These are phyloP conservation scores for Capsaspora owczarzaki DNA, from an alignment of 78 protist species.

Conservation along the genomic window DNA sequence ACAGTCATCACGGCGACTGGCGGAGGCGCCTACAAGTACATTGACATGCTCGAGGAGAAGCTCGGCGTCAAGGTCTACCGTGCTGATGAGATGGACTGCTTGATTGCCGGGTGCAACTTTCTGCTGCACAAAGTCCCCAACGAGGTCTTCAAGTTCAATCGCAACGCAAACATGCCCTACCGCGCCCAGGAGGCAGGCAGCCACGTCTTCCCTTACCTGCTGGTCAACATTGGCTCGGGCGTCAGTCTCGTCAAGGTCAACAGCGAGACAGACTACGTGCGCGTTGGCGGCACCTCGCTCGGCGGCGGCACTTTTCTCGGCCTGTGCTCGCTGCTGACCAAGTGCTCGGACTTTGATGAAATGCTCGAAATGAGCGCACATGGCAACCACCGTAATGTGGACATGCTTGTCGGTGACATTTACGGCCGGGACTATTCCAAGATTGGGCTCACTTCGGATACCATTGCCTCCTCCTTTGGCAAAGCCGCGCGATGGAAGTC, in stretches of 20 bases:
- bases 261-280: conserved; percentile 32
- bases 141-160: conserved; percentile 16
- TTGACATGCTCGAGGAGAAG: conserved; percentile 27
- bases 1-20: too few species aligned
- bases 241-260: conserved; percentile 64
- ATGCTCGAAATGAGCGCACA: conserved; percentile 32
- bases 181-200: background rate
- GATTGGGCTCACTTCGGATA: conserved; percentile 48
- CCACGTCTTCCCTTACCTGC: conserved; percentile 61
- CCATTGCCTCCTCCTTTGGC: conserved; percentile 51
- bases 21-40: conserved; percentile 77
- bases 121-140: conserved; percentile 29
- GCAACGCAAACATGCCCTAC: background rate
- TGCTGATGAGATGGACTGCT: conserved; percentile 70
- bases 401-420: conserved; percentile 92
- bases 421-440: conserved; percentile 77
- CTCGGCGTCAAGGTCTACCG: conserved; percentile 35
- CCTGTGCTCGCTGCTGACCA: conserved; percentile 61
- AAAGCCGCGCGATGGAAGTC: conserved; percentile 14
- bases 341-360: conserved; percentile 55
- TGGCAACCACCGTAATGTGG: conserved; percentile 55
- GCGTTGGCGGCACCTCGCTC: conserved; percentile 81
- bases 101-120: conserved; percentile 70
- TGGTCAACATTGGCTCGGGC: conserved; percentile 88
- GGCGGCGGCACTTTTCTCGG: conserved; percentile 96